phyloP scores from a whole-genome alignment of 2,329 filamentous ascomycete genomes.

The Mariannaea sp. region DNA sequence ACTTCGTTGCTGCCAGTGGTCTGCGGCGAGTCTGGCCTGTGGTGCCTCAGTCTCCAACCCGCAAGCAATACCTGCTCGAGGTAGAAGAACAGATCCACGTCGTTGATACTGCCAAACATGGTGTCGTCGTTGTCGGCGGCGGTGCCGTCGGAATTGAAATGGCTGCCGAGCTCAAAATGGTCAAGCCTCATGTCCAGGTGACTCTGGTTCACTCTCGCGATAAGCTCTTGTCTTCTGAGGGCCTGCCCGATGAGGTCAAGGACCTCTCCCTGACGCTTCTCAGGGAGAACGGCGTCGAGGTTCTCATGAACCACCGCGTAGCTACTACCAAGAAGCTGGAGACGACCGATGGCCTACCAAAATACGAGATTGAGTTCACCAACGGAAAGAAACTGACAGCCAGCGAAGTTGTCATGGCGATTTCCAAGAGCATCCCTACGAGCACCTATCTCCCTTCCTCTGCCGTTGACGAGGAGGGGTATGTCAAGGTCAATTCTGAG shows the following conservation, averaged over 20 bases:
- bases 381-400: slow-evolving; percentile 64
- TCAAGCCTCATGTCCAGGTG: slow-evolving; percentile 68
- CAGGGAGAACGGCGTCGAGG: slow-evolving; percentile 65
- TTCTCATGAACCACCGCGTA: slow-evolving; percentile 66
- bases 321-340: slow-evolving; percentile 52
- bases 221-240: slow-evolving; percentile 74
- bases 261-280: slow-evolving; percentile 63
- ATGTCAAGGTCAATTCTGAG: slow-evolving; percentile 65
- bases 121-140: slow-evolving; percentile 76
- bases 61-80: slow-evolving; percentile 67
- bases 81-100: slow-evolving; percentile 62
- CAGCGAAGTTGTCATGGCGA: slow-evolving; percentile 70
- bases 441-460: slow-evolving; percentile 64
- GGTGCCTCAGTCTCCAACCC: slow-evolving; percentile 68
- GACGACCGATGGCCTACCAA: slow-evolving; percentile 46
- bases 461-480: slow-evolving; percentile 66
- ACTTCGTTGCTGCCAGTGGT: slow-evolving; percentile 73
- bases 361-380: slow-evolving; percentile 59
- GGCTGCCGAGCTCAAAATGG: slow-evolving; percentile 75
- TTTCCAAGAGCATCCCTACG: slow-evolving; percentile 66
- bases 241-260: slow-evolving; percentile 71
- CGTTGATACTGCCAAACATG: slow-evolving; percentile 57
- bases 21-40: slow-evolving; percentile 72
- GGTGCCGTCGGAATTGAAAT: slow-evolving; percentile 82
- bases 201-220: slow-evolving; percentile 75